Evolutionary conservation across 83 land plant species (phyloP).

Genomic region (Thuja plicata): DNA sequence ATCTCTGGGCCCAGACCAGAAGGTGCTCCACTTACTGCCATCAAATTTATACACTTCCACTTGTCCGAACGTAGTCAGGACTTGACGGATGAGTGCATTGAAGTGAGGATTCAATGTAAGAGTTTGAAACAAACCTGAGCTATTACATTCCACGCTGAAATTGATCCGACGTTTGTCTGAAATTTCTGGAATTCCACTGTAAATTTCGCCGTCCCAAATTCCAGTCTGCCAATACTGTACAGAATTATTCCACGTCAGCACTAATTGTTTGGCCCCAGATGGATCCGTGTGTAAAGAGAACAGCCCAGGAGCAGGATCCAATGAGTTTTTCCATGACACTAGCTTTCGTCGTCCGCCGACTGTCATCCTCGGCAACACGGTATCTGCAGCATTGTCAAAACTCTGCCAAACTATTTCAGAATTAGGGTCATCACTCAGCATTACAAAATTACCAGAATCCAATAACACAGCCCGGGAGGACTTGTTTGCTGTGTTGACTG

Average conservation of each 20-base stretch:
- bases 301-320: constrained; percentile 43
- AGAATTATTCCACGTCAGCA: too few relatives aligned
- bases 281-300: constrained; percentile 35
- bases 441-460: too few relatives aligned
- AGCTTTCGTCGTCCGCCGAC: constrained; percentile 13
- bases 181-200: constrained; percentile 50
- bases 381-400: constrained; percentile 34
- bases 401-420: constrained; percentile 32
- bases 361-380: constrained; percentile 24
- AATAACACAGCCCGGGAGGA: constrained; percentile 21
- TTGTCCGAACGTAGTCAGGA: constrained; percentile 25
- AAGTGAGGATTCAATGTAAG: too few relatives aligned
- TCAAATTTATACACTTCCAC: constrained; percentile 41
- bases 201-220: constrained; percentile 43
- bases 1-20: constrained; percentile 30
- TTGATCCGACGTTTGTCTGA: constrained; percentile 29
- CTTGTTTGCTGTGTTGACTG: not conserved
- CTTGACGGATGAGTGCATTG: constrained; percentile 27
- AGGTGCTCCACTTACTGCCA: not conserved
- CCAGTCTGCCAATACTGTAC: constrained; percentile 47
- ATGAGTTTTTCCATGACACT: constrained; percentile 41
- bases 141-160: constrained; percentile 28
- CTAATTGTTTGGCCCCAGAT: too few relatives aligned
- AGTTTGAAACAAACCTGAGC: not conserved
- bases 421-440: constrained; percentile 12